phyloP scores from a whole-genome alignment of 129 eudicot species.

The Tanacetum coccineum region DNA sequence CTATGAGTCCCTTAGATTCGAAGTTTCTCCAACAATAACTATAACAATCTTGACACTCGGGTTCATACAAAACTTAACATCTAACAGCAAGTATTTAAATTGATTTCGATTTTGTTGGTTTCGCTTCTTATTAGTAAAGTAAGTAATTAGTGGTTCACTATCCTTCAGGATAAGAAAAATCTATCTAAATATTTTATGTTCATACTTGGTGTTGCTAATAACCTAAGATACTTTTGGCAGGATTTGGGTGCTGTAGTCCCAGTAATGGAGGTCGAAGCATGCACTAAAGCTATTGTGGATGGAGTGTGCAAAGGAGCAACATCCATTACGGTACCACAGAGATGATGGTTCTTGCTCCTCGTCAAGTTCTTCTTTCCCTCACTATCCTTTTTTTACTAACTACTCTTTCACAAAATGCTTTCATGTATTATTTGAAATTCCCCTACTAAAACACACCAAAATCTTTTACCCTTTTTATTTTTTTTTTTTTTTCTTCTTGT shows the following conservation, averaged over 20 bases:
- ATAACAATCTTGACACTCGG: constrained; percentile 44
- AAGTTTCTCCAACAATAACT: constrained; percentile 28
- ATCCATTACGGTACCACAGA: constrained; percentile 29
- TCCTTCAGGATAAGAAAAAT: no score
- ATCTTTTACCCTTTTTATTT: no score
- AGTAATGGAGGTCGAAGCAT: constrained; percentile 30
- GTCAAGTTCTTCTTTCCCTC: constrained; percentile 32
- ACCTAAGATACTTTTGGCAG: constrained; percentile 2
- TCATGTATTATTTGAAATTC: no score
- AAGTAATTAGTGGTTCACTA: constrained; percentile 8
- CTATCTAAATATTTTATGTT: no score
- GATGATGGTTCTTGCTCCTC: constrained; percentile 16
- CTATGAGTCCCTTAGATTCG: constrained; percentile 47
- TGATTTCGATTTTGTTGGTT: constrained; percentile 20
- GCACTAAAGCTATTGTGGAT: constrained; percentile 31
- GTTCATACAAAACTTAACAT: constrained; percentile 29
- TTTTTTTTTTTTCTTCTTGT: no score
- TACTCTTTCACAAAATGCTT: background rate
- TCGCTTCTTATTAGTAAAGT: constrained; percentile 12
- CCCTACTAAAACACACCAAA: no score
- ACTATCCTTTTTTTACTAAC: background rate
- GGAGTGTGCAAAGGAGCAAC: constrained; percentile 41
- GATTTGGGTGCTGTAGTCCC: constrained; percentile 14
- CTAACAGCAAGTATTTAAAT: constrained; percentile 21
- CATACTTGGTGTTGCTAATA: no score